Evolutionary conservation across 805 yeast genomes (phyloP).

Genomic region (Saccharomycopsis selenospora): DNA sequence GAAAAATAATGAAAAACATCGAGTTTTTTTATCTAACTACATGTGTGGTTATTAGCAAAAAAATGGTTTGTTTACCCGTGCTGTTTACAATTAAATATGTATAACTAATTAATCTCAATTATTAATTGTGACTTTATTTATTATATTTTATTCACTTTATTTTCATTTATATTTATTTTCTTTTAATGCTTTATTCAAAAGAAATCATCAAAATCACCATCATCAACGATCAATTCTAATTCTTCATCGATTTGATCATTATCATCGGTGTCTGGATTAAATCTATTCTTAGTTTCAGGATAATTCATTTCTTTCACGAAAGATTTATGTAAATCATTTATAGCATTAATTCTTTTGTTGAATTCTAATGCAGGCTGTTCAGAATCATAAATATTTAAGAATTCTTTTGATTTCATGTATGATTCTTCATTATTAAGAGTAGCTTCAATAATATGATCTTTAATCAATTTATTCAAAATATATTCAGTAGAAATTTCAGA

Average conservation of each 20-base stretch:
- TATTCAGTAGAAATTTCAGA: constrained; percentile 95
- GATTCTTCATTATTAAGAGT: constrained; percentile 85
- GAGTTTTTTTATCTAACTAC: too few species aligned
- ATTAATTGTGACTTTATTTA: too few species aligned
- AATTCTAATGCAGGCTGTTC: constrained; percentile 78
- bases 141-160: too few species aligned
- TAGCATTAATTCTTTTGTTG: constrained; percentile 90
- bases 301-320: constrained; percentile 93
- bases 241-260: constrained; percentile 17
- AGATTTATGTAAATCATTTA: constrained; percentile 84
- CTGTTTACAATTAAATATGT: too few species aligned
- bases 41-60: too few species aligned
- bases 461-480: constrained; percentile 91
- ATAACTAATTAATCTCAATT: too few species aligned
- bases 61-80: too few species aligned
- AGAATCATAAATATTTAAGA: constrained; percentile 81
- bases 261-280: constrained; percentile 6
- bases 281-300: constrained; percentile 41
- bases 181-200: constrained; percentile 12
- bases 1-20: too few species aligned
- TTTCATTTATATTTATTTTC: too few species aligned
- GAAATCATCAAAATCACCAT: constrained; percentile 47
- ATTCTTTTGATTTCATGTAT: constrained; percentile 83
- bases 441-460: constrained; percentile 97
- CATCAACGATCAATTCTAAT: constrained; percentile 28